Base-by-base conservation (phyloP, 2,329 filamentous ascomycete genomes). In the Xylaria polymorpha region DNA sequence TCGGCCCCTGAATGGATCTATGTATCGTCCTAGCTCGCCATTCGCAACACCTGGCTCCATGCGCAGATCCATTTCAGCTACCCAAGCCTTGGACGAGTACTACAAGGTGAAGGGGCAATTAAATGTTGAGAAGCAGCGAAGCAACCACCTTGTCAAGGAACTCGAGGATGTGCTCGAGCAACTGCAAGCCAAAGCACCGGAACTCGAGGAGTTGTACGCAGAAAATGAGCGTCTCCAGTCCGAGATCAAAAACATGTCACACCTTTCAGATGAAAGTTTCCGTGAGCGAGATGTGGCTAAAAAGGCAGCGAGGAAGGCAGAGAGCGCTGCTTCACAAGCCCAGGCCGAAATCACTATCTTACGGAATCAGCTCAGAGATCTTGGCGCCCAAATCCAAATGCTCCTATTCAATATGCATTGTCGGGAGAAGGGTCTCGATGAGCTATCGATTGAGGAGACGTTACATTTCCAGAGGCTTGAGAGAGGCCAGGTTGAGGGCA, bases 361-460 rank as follows among this genome's bases (percentile, higher is more conserved):
- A 29, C 91, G 92, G 61, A 92, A 94, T 72, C 94, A 98, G 78
- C 85, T 98, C 9, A 92, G 95, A 41, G 96, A 98, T 79, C 86
- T 97, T 22, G 94, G 94, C 75, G 91, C 92, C 0, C 94, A 99
- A 80, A 89, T 98, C 72, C 97, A 97, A 79, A 91, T 97, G 77
- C 87, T 99, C 6, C 86, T 98, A 4, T 92, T 97, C 80, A 95
- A 97, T 79, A 87, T 94, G 66, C 91, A 97, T 76, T 90, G 93
- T 22, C 89, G 90, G 64, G 92, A 97, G 75, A 92, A 93, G 79
- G 95, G 94, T 29, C 81, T 92, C 56, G 90, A 91, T 46, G 86
- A 90, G 64, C 85, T 97, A 56, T 89, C 86, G 7, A 85, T 89
- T 0, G 90, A 93, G 70, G 93, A 97, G 73, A 88, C 89, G 25